Evolutionary conservation across 192 early-diverging fungal genomes (phyloP), one percentile per base, ranked within the genome.

Genomic region (Radiomyces spectabilis): DNA sequence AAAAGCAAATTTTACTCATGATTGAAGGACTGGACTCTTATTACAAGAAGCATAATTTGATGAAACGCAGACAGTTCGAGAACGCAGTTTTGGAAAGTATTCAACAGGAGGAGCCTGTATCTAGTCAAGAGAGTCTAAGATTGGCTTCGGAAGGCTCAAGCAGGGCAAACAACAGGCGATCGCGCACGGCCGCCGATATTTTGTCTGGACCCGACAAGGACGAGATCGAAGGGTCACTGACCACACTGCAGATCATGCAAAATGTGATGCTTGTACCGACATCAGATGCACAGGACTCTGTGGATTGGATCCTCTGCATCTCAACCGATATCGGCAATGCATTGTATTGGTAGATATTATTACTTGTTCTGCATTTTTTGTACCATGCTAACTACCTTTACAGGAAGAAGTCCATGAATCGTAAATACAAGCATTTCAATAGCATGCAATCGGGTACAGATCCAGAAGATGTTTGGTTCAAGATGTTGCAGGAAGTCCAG

Each of bases 401-500:
- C 8, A 53, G 41, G 24, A 31, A 48, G 57, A 34, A 66, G 66
- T 42, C 43, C 59, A 0, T 63, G 39, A 25, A 33, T 57, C 1
- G 59, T 60, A 22, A 65, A 62, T 6, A 57, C 24, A 16, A 40
- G n/a, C n/a, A n/a, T n/a, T n/a, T n/a, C n/a, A n/a, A n/a, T n/a
- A n/a, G n/a, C n/a, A 5, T 15, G 24, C 15, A 48, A 29, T 53
- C 58, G n/a, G 76, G 76, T 7, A 24, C 1, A 0, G 61, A 66
- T 30, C 19, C 55, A 1, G 37, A 41, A 1, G 72, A 79, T 21
- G 69, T 57, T 1, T 79, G 68, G 57, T 39, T 39, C 8, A 62
- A 60, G 41, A 68, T 64, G 59, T 55, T 79, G 5, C 65, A 75
- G 47, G 65, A 73, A 40, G 63, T 79, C 4, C 68, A 71, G 30